Base-by-base conservation (phyloP, 441 rosid genomes). In the Pelargonium cotyledonis region DNA sequence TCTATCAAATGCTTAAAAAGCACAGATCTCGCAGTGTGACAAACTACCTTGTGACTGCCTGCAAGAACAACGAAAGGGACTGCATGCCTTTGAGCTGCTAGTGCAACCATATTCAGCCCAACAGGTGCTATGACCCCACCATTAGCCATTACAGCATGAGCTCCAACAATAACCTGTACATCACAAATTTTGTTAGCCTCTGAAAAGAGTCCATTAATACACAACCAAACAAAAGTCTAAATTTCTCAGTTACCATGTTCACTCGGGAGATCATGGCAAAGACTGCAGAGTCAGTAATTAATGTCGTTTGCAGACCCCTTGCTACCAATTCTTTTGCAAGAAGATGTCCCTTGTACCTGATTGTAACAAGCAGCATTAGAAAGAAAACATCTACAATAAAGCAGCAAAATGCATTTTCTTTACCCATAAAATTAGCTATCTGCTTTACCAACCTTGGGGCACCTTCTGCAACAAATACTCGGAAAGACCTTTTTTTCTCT, bases 41-140 rank as follows among this genome's bases (percentile, higher is more conserved):
- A 69, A 71, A 65, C 67, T 80, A 95, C 99, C 97, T 95, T 95
- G 85, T 95, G 99, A 80, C 95, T 86, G 46, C 99, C 94, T 23
- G 96, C 98, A 64, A 92, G 95, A 64, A 95, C 97, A 68, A 95
- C 99, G 73, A 95, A 95, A 69, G 99, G 99, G 65, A 95, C 98
- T 51, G 96, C 98, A 65, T 95, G 98, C 80, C 87, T 95, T 85
- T 92, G 81, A 58, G 98, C 98, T 62, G 99, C 99, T 72, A 92
- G 91, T n/a, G 99, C 97, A 75, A 89, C 94, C 98, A 92, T 90
- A 83, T 95, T 95, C 83, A 92, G 76, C 63, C 98, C 99, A 73
- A 95, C 96, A 71, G 98, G 98, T 68, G 92, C 97, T 74, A 95
- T 88, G 66, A 92, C 96, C 68, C 97, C 97, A 70, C 98, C 99